Base-by-base conservation (phyloP, 352 stramenopile species). In the Pythium inflatum region DNA sequence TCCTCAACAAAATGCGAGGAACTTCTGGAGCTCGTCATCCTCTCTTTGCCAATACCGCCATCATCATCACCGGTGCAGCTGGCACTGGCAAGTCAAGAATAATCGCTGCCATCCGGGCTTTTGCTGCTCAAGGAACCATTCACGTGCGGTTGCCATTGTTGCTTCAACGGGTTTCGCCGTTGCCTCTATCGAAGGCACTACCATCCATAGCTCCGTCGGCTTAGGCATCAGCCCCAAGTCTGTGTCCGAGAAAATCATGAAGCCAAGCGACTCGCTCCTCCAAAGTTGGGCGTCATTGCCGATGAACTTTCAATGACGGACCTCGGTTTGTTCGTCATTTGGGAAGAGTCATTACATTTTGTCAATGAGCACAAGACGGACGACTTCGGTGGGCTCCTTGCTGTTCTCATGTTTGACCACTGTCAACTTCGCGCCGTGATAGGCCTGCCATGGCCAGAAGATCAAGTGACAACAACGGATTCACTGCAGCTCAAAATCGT, bases 61-160 rank as follows among this genome's bases (percentile, higher is more conserved):
- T 74, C 2, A 63, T 63, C 28, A 62, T 77, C 16, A 71, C 70
- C 1, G 65, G 65, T 6, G 65, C 65, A 1, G 65, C 65, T 24
- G 70, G 65, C 0, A 74, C 66, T 0, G 65, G 71, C 1, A 77
- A 77, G 22, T 66, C 70, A 7, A 45, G 49, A 18, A 73, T 77
- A 22, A 59, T 74, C 14, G 41, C 56, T 1, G 66, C 66, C 0
- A 27, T 74, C 6, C 57, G 57, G 20, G n/a, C 24, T 3, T 27
- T 77, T 0, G 33, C 36, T 14, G 9, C 1, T 24, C n/a, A 16
- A 74, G 66, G 71, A 14, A 27, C 0, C 51, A 36, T 0, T 46
- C 66, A 7, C 57, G 40, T 1, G 43, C 59, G 5, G 24, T 78
- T 1, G 62, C 20, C 20, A 55, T 56, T 3, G 50, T 62, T 28